Evolutionary conservation across 2,329 filamentous ascomycete species (phyloP), one percentile per base, ranked within the genome.

Genomic region (Biscogniauxia marginata): DNA sequence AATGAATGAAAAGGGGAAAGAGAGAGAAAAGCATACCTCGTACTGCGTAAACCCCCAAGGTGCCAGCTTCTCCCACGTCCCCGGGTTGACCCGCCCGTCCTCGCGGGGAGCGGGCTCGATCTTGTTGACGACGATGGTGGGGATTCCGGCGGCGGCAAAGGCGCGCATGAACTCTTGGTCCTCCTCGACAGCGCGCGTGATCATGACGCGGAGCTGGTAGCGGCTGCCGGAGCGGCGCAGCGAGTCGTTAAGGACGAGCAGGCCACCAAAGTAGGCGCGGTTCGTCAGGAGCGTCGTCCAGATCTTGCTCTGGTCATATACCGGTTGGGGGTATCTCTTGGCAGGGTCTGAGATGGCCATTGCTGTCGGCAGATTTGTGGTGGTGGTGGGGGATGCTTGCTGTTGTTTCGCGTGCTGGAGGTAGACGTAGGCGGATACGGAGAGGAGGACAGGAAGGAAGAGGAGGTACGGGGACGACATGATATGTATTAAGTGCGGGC

Each of bases 61-160:
- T 8, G 70, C 70, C 34, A 71, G 64, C 66, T 72, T 72, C 64
- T 71, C 69, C 70, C 70, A 72, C 22, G 68, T 71, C 7, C 69
- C 70, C 56, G 67, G 67, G 49, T 68, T 70, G 48, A 71, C 57
- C 60, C 70, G 70, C 56, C 69, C 69, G 48, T 72, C 13, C 30
- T 39, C 68, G 44, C 68, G 65, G 30, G 67, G 67, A 16, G 65
- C 62, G 7, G 70, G 70, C 62, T 71, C 69, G 58, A 71, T 71
- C 61, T 68, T 65, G 56, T 71, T 66, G 51, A 72, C 67, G 55
- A 71, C 65, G 25, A 72, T 71, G 48, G 67, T 71, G 43, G 66
- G 63, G 46, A 72, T 71, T 46, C 64, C 69, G 34, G 69, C 70
- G 20, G 63, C 68, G 18, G 55, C 66, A 48, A 72, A 71, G 47